Evolutionary conservation across 495 filamentous ascomycete genomes (phyloP), one percentile per base, ranked within the genome.

Genomic region (Thermothielavioides terrestris): DNA sequence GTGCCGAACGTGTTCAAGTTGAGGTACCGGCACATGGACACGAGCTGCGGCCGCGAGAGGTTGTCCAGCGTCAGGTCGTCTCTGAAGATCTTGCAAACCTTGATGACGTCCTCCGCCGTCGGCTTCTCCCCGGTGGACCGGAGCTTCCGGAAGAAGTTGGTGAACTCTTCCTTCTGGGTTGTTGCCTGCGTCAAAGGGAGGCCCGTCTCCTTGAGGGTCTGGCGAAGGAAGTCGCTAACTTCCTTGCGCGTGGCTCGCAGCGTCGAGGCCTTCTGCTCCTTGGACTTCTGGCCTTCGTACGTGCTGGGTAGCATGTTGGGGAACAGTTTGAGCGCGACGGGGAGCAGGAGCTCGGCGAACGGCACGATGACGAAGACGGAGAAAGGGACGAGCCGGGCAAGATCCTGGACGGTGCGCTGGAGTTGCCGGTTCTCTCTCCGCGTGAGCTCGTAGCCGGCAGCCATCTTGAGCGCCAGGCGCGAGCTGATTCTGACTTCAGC

Each of bases 61-160:
- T 97, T 97, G 80, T 99, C 92, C 14, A 99, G 78, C 0, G 92
- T 99, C 52, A 99, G 61, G 64, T 99, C 92, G 67, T 99, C 92
- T 69, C 92, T 95, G 77, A 99, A 99, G 61, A 95, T 84, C 77
- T 99, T 94, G 83, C 94, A 97, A 47, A 99, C 92, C 71, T 90
- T 95, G 71, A 99, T 95, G 52, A 99, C 86, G 63, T 97, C 92
- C 52, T 85, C 79, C 35, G 81, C 81, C 12, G 87, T 89, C 0
- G 94, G 94, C 22, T 80, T 70, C 71, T 97, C 91, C 23, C 90
- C 94, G 4, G 89, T 96, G 15, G 86, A 77, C 37, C 92, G 85
- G 58, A 95, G 81, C 73, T 99, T 99, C 60, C 86, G 82, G 82
- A 99, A 99, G 68, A 99, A 99, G 50, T 88, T 84, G n/a, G 87